A percentile compares a stretch with the other conserved stretches of the same genome.
Evolutionary conservation across 2,329 filamentous ascomycete genomes (phyloP).

Genomic region (Sclerotinia nivalis): DNA sequence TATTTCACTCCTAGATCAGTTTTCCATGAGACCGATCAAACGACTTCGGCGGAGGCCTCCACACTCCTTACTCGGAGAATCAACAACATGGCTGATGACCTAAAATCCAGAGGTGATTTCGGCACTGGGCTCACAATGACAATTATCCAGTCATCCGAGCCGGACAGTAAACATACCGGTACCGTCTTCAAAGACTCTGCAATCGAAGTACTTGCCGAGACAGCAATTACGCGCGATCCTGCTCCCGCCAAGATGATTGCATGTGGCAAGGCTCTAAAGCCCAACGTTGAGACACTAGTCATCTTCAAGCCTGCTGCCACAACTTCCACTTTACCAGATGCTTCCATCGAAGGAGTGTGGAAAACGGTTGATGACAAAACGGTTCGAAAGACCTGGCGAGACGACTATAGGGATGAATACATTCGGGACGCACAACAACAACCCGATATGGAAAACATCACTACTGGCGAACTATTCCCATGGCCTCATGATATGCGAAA

Average conservation of each 20-base stretch:
- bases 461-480: not conserved
- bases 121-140: not conserved
- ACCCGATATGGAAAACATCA: not conserved
- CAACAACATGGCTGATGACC: not conserved
- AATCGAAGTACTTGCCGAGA: not conserved
- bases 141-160: not conserved
- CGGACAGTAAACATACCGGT: not conserved
- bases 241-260: not conserved
- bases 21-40: not conserved
- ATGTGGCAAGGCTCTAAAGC: not conserved
- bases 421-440: not conserved
- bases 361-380: not conserved
- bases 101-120: not conserved
- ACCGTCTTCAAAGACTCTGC: not conserved
- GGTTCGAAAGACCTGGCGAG: not conserved
- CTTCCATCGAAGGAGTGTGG: not conserved
- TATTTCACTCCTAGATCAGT: not conserved
- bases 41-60: too few relatives aligned
- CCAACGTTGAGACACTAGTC: not conserved
- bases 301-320: not conserved
- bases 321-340: not conserved
- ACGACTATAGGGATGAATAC: not conserved
- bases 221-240: not conserved
- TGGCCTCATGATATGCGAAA: constrained; percentile 3
- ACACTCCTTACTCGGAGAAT: not conserved